Evolutionary conservation across 108 stramenopile species (phyloP), one percentile per base, ranked within the genome.

Genomic region (Cylindrotheca closterium): DNA sequence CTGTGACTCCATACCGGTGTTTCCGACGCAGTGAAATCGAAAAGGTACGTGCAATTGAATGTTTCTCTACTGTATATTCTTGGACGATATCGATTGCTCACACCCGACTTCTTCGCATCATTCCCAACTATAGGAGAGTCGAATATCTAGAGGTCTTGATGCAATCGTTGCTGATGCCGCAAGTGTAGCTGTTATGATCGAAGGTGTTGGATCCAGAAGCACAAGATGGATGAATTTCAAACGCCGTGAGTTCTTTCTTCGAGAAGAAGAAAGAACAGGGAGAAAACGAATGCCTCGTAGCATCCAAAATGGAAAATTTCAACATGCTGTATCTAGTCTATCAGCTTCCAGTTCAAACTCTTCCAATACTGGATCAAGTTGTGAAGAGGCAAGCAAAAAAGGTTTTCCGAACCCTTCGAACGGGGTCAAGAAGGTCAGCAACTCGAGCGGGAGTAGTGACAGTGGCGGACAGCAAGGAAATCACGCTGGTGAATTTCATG

Each of bases 1-100:
- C 92, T n/a, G 87, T 93, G 3, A 93, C 92, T 25, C 92, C 92
- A 1, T 93, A 91, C 63, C 75, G 93, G 26, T 92, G 73, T 62
- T 90, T 93, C 71, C 81, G 84, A 46, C 68, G 87, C 68, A 70
- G 72, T 37, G 91, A 92, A 70, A 85, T 92, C 26, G 78, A 92
- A 75, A 78, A 90, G 70, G 87, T 84, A 74, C 56, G 81, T 47
- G 58, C 18, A n/a, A n/a, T n/a, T n/a, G n/a, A n/a, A n/a, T 46
- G 24, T 24, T 69, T 78, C 60, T 73, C 26, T 42, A 50, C 63
- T 50, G n/a, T n/a, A n/a, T n/a, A n/a, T n/a, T n/a, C n/a, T n/a
- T n/a, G n/a, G n/a, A n/a, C n/a, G n/a, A n/a, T n/a, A n/a, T n/a
- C n/a, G n/a, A n/a, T n/a, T n/a, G n/a, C n/a, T n/a, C n/a, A n/a